These are phyloP conservation scores for Acidiella bohemica DNA, from an alignment of 495 filamentous ascomycete genomes.

Conservation along the genomic window DNA sequence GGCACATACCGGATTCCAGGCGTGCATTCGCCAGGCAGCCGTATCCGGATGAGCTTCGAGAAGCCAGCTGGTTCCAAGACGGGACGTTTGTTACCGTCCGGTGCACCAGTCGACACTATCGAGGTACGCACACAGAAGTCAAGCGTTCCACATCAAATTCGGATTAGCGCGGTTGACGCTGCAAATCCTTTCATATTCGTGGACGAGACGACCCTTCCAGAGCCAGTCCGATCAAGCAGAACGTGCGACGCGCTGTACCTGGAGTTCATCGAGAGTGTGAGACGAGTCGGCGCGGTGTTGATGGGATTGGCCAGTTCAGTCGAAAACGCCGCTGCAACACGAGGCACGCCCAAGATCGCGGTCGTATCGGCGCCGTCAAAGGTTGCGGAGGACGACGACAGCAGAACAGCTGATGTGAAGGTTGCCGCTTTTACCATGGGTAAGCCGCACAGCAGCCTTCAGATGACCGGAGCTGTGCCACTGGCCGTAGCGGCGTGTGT, in stretches of 20 bases:
- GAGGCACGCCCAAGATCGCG: not conserved
- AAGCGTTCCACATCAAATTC: not conserved
- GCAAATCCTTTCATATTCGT: slow-evolving; percentile 1
- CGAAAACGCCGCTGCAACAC: not conserved
- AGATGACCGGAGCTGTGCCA: not conserved
- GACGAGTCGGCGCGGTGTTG: not conserved
- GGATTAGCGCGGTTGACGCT: not conserved
- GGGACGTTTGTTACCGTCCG: not conserved
- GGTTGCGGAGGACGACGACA: not conserved
- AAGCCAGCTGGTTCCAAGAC: not conserved
- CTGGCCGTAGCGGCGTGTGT: not conserved
- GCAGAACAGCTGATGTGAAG: not conserved
- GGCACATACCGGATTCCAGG: not conserved
- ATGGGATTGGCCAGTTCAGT: not conserved
- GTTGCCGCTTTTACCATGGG: not conserved
- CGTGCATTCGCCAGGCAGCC: not conserved
- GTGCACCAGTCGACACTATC: not conserved
- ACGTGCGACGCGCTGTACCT: not conserved
- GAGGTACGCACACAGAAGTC: not conserved
- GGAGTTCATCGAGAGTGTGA: not conserved
- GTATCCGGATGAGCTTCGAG: not conserved
- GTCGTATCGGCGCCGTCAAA: not conserved
- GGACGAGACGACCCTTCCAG: not conserved
- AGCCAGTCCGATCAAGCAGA: not conserved
- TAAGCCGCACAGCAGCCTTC: not conserved